Evolutionary conservation across 2,329 filamentous ascomycete species (phyloP), one percentile per base, ranked within the genome.

Genomic region (Mariannaea sp.): DNA sequence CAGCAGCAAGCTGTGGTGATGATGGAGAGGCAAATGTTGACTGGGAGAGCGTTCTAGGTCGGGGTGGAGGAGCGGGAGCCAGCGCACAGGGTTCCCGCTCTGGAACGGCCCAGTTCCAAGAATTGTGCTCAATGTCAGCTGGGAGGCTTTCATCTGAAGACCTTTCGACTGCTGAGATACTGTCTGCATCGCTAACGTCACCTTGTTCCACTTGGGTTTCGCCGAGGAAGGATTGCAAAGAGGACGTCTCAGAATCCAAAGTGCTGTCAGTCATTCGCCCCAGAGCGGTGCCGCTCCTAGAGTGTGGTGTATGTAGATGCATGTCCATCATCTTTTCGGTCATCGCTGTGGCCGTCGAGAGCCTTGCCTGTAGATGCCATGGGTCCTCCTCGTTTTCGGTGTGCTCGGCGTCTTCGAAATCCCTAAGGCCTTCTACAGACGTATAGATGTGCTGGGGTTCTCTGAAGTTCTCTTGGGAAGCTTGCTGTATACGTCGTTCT

Each of bases 91-190:
- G 51, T 7, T 41, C 35, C 7, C 33, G 46, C 5, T 27, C 20
- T 3, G 51, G 51, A 7, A 40, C 41, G 16, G 51, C 51, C 51
- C 51, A 54, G 40, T 54, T 54, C 51, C 51, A 54, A 10, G 51
- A 54, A 8, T 36, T 45, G 33, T 54, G 51, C 33, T 49, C 30
- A 9, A 20, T 17, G 38, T 22, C 30, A 7, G 20, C n/a, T 3
- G 13, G 16, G n/a, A 35, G 41, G 22, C 29, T 40, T 7, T 14
- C 14, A 16, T 26, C 20, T 5, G 46, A 29, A 26, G 46, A 42
- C 9, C n/a, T 14, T 14, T 36, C 29, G 27, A 16, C 19, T 7
- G 30, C 35, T 9, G 13, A 27, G 12, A 32, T 32, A 27, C 38
- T 27, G 5, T 49, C 45, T 20, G 30, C 22, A 33, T 49, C 45